Conservation (phyloP, 2,329 filamentous ascomycete genomes). For the Cordyceps pruinosa region DNA sequence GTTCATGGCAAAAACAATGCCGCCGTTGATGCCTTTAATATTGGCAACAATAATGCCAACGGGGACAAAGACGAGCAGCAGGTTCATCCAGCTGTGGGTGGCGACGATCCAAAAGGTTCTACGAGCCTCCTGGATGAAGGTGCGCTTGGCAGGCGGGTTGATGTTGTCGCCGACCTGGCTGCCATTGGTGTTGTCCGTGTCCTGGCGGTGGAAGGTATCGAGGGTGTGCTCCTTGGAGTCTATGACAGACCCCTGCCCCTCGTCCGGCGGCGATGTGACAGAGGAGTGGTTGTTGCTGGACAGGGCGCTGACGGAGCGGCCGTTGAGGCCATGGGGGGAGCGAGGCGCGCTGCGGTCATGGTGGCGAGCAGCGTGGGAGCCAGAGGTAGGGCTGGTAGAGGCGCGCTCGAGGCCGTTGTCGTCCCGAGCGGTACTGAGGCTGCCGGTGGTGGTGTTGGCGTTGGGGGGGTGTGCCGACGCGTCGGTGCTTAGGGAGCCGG, state of each 20-base stretch:
- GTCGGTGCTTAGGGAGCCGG: constrained; percentile 23
- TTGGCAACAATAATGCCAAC: constrained; percentile 63
- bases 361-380: constrained; percentile 16
- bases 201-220: constrained; percentile 14
- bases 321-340: constrained; percentile 15
- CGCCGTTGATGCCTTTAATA: constrained; percentile 46
- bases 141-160: constrained; percentile 28
- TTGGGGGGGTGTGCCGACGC: constrained; percentile 11
- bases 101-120: constrained; percentile 49
- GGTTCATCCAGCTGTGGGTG: constrained; percentile 70
- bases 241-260: constrained; percentile 53
- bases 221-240: constrained; percentile 20
- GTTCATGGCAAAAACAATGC: constrained; percentile 65
- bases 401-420: constrained; percentile 15
- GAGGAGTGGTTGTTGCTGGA: constrained; percentile 26
- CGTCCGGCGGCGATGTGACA: constrained; percentile 40
- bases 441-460: constrained; percentile 24
- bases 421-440: constrained; percentile 10
- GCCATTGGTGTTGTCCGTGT: constrained; percentile 23
- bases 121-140: constrained; percentile 43
- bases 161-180: constrained; percentile 26
- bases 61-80: constrained; percentile 71
- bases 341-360: constrained; percentile 16
- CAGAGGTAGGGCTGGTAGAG: constrained; percentile 16
- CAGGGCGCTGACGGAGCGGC: constrained; percentile 22